A percentile compares a stretch with the other conserved stretches of the same genome.
Conservation (phyloP, 2,329 filamentous ascomycete genomes). For the Xylariaceae sp. region DNA sequence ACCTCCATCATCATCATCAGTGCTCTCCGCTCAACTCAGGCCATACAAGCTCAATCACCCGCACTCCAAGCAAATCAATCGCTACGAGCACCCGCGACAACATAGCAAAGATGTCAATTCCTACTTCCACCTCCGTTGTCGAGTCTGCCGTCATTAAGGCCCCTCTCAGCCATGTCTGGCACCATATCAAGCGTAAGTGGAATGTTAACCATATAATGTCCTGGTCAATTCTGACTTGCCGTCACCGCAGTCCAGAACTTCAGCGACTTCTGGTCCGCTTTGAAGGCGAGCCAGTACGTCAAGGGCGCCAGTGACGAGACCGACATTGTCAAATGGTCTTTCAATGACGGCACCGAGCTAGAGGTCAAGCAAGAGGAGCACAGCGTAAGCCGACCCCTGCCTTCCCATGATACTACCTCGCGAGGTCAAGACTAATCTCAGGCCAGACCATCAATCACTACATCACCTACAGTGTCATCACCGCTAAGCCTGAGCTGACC, state of each 20-base stretch:
- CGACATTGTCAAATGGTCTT: conserved; percentile 65
- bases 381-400: conserved; percentile 44
- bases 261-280: conserved; percentile 60
- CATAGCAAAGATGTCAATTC: conserved; percentile 48
- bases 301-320: conserved; percentile 61
- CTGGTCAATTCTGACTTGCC: background rate
- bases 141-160: conserved; percentile 67
- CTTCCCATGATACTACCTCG: background rate
- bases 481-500: conserved; percentile 57
- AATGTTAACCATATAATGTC: background rate
- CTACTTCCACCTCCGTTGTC: conserved; percentile 61
- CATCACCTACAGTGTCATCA: conserved; percentile 71
- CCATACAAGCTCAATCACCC: no score
- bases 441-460: conserved; percentile 64
- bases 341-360: conserved; percentile 63
- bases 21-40: no score
- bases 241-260: conserved; percentile 53
- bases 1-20: no score
- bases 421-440: conserved; percentile 3
- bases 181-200: conserved; percentile 60
- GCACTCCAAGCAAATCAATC: no score
- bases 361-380: conserved; percentile 76
- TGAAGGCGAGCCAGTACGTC: conserved; percentile 58
- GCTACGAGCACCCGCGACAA: no score
- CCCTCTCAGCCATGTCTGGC: conserved; percentile 64